Conservation (phyloP, 2,329 filamentous ascomycete genomes). For the Ramichloridium luteum region DNA sequence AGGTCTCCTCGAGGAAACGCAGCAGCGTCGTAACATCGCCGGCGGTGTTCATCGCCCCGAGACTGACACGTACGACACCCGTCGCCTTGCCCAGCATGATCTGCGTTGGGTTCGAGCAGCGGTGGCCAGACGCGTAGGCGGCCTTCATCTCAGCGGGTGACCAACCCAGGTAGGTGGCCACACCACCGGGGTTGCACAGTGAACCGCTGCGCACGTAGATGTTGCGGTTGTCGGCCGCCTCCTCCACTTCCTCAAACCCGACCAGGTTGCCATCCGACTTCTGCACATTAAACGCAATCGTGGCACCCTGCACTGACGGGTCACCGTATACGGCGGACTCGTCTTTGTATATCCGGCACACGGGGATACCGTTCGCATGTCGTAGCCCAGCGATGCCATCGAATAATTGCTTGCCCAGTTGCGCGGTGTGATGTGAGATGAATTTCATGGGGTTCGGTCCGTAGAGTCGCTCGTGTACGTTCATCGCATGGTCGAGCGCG, state of each 20-base stretch:
- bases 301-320: slow-evolving; percentile 44
- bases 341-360: slow-evolving; percentile 46
- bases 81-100: slow-evolving; percentile 44
- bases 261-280: slow-evolving; percentile 41
- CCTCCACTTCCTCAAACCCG: slow-evolving; percentile 48
- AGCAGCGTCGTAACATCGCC: slow-evolving; percentile 52
- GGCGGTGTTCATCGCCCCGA: slow-evolving; percentile 50
- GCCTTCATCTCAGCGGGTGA: slow-evolving; percentile 43
- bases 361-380: slow-evolving; percentile 41
- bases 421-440: slow-evolving; percentile 46
- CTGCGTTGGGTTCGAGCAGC: slow-evolving; percentile 43
- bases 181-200: slow-evolving; percentile 43
- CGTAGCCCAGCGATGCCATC: slow-evolving; percentile 35
- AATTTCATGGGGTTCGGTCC: slow-evolving; percentile 45
- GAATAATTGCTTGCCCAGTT: slow-evolving; percentile 40
- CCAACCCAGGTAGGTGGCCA: slow-evolving; percentile 36
- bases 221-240: slow-evolving; percentile 40
- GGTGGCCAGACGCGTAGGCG: slow-evolving; percentile 45
- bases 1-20: slow-evolving; percentile 22
- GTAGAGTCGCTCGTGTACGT: slow-evolving; percentile 44
- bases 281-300: slow-evolving; percentile 51
- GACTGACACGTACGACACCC: slow-evolving; percentile 48
- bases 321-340: slow-evolving; percentile 38
- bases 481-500: slow-evolving; percentile 48
- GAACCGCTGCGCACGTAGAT: slow-evolving; percentile 52